Conservation (phyloP, 2,329 filamentous ascomycete genomes). For the Trichoderma breve region DNA sequence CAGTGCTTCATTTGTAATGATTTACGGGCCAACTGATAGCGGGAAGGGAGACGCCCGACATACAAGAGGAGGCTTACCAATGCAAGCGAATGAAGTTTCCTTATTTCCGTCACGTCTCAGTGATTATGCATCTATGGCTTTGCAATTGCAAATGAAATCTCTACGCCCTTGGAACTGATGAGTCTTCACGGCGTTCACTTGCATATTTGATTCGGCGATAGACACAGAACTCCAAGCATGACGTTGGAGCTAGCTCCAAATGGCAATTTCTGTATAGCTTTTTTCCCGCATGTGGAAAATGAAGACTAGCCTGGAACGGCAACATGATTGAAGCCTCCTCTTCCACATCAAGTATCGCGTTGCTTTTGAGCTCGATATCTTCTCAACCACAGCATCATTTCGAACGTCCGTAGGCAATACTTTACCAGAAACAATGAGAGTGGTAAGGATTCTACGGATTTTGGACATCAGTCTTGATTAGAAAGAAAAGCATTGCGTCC, state of each 20-base stretch:
- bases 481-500: background rate
- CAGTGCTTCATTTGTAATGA: background rate
- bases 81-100: background rate
- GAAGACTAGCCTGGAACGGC: background rate
- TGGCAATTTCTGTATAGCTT: background rate
- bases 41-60: background rate
- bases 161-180: background rate
- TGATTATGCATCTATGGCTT: background rate
- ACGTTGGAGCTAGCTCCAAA: background rate
- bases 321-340: background rate
- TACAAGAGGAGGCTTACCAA: background rate
- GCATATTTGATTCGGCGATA: background rate
- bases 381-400: background rate
- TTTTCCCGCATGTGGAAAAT: background rate
- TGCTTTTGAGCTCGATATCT: background rate
- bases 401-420: background rate
- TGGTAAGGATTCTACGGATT: background rate
- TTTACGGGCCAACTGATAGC: background rate
- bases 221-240: background rate
- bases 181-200: background rate
- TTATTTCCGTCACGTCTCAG: background rate
- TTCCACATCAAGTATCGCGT: background rate
- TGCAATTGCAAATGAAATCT: background rate
- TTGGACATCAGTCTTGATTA: background rate
- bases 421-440: background rate